These are phyloP conservation scores for Leccinum pachyderme DNA, from an alignment of 1,284 basidiomycete genomes.

Conservation along the genomic window DNA sequence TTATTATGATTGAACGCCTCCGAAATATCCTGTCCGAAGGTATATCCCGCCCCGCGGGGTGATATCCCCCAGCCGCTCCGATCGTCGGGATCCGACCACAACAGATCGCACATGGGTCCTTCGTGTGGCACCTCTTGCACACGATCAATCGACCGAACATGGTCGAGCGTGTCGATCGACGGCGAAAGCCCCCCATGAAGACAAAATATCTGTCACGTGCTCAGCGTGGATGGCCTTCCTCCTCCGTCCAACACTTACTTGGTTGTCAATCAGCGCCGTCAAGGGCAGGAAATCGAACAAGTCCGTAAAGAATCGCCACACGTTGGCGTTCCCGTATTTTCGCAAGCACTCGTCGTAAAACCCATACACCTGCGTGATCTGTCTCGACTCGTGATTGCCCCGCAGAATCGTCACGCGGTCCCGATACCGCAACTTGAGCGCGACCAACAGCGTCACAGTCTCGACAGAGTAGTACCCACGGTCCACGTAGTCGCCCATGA, in stretches of 20 bases:
- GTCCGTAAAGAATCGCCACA: slow-evolving; percentile 99
- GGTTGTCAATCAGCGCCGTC: slow-evolving; percentile 97
- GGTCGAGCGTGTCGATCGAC: slow-evolving; percentile 99
- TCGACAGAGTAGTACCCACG: slow-evolving; percentile 99
- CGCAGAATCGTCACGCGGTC: slow-evolving; percentile 98
- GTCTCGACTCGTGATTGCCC: slow-evolving; percentile 97
- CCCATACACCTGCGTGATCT: slow-evolving; percentile 99
- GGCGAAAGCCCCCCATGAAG: slow-evolving; percentile 98
- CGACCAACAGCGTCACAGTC: slow-evolving; percentile 97
- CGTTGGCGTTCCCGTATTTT: slow-evolving; percentile 99
- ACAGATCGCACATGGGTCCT: slow-evolving; percentile 98
- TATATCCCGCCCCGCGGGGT: slow-evolving; percentile 98
- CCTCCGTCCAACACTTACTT: slow-evolving; percentile 59
- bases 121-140: slow-evolving; percentile 99
- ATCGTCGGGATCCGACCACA: slow-evolving; percentile 99
- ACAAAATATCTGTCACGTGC: slow-evolving; percentile 85
- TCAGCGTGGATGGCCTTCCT: slow-evolving; percentile 9
- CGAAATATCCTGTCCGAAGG: slow-evolving; percentile 98
- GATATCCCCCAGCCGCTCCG: slow-evolving; percentile 99
- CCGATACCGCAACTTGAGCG: slow-evolving; percentile 96
- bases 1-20: slow-evolving; percentile 99
- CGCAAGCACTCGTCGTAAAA: slow-evolving; percentile 99
- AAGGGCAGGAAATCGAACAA: slow-evolving; percentile 97
- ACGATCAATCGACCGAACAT: slow-evolving; percentile 96
- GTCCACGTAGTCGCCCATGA: slow-evolving; percentile 99